Evolutionary conservation across 768 basidiomycete genomes (phyloP), one percentile per base, ranked within the genome.

Genomic region (Sporobolomyces roseus): DNA sequence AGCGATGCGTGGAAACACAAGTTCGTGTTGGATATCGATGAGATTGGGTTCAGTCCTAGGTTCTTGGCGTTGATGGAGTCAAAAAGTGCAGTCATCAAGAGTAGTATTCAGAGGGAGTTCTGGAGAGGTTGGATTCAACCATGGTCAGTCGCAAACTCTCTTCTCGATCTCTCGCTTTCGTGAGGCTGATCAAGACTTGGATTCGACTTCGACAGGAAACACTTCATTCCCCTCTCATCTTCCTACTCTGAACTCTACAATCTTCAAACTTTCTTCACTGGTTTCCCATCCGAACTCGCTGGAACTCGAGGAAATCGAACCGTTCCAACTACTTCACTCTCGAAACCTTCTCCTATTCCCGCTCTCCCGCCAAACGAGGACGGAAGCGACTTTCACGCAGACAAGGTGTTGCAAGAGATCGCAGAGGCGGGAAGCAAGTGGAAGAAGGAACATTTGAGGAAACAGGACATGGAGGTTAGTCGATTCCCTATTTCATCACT

Each of bases 1-100:
- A 90, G 90, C 9, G 83, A 86, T 63, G 88, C 92, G 75, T 98
- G 93, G 93, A 82, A 86, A 64, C 90, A 93, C 81, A 96, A 96
- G 80, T 90, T 92, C 75, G 83, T 96, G 41, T 78, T 93, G 67
- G 94, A 97, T 79, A 78, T 98, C 65, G 93, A 97, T 76, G 93
- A 93, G 32, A 93, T 93, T 88, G 88, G 90, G 23, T 96, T 97
- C 77, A 92, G 90, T 43, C 94, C 88, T 6, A 83, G 91, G n/a
- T 93, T 96, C 78, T 85, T 91, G 82, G 84, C 87, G 0, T 86
- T 91, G 76, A 79, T 92, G 74, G 88, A 87, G 52, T 91, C 89
- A 60, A 90, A 94, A 77, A 92, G 90, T 32, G 76, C 76, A 19
- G 76, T 77, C 29, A 38, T 77, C 53, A 77, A 77, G 72, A 56